Base-by-base conservation (phyloP, 2,329 filamentous ascomycete species). In the Rhexocercosporidium sp. region DNA sequence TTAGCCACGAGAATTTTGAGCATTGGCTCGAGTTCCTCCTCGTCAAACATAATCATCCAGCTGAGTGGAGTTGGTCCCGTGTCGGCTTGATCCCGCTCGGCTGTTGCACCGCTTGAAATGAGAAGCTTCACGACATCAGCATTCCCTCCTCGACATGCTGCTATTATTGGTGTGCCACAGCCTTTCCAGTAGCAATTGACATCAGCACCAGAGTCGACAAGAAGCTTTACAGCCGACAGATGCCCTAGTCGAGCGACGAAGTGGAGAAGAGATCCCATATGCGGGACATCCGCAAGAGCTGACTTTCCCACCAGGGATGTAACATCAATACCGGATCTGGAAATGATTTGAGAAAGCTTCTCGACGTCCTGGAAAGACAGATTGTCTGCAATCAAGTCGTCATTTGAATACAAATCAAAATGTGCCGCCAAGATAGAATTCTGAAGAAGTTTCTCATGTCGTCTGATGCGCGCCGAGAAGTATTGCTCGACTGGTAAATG, bases 121-220 rank as follows among this genome's bases (percentile, higher is more conserved):
- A 56, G 53, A 34, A n/a, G 37, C 7, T 20, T 18, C 29, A 37
- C 53, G 16, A 56, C 53, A 34, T 56, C 53, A 3, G 31, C 20
- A 56, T 56, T 16, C 3, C 53, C 53, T 3, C 27, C 53, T 56
- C 53, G 53, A 37, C 53, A 56, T 56, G 31, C 53, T n/a, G 53
- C n/a, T 56, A 29, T 56, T 5, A 56, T 7, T 1, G 53, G 53
- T 20, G 27, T 56, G 12, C 53, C 53, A 11, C 29, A 56, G 4
- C 16, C 27, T 34, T 18, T 22, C 18, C 12, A 34, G 6, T 11
- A 56, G 8, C 18, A 20, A 9, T 56, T 31, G 9, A 56, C 20
- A 14, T 37, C 16, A 3, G 20, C 53, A 18, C 53, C 53, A n/a
- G 29, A 31, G 3, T n/a, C 14, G 53, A 56, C 53, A n/a, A 56